phyloP scores from a whole-genome alignment of 257 asterid genomes.

The Jacaranda copaia region DNA sequence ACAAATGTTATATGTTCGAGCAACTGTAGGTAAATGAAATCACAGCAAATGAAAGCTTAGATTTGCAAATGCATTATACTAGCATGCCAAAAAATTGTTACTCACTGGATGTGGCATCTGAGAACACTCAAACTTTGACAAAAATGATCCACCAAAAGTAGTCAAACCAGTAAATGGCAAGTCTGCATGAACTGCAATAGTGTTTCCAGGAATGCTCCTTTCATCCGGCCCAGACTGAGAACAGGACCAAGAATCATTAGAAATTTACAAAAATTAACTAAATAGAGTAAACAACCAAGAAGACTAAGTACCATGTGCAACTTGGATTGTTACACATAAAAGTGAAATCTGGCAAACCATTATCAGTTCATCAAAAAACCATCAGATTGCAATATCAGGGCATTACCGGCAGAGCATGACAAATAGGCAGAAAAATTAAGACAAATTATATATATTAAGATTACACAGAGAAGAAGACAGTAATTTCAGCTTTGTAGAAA shows the following conservation, averaged over 20 bases:
- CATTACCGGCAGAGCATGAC: background rate
- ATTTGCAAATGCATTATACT: background rate
- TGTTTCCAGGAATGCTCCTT: conserved; percentile 97
- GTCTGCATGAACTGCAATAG: conserved; percentile 88
- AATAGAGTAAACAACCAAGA: conserved; percentile 9
- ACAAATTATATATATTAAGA: background rate
- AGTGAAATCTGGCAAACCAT: conserved; percentile 8
- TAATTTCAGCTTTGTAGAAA: background rate
- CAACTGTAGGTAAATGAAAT: conserved; percentile 53
- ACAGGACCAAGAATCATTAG: conserved; percentile 31
- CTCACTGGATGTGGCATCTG: conserved; percentile 98
- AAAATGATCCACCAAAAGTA: conserved; percentile 86
- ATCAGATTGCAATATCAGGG: conserved; percentile 9
- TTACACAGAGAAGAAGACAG: background rate
- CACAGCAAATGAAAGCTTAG: conserved; percentile 6
- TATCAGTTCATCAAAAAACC: background rate
- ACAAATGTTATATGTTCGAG: conserved; percentile 87
- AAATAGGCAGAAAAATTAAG: background rate
- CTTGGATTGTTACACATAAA: conserved; percentile 10
- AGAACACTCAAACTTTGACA: conserved; percentile 95
- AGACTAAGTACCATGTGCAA: conserved; percentile 6
- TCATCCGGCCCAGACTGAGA: conserved; percentile 92
- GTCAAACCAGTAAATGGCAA: conserved; percentile 85
- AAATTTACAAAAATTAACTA: background rate
- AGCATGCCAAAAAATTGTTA: conserved; percentile 30